phyloP scores from a whole-genome alignment of 306 rosid species.

The Lupinus albus region DNA sequence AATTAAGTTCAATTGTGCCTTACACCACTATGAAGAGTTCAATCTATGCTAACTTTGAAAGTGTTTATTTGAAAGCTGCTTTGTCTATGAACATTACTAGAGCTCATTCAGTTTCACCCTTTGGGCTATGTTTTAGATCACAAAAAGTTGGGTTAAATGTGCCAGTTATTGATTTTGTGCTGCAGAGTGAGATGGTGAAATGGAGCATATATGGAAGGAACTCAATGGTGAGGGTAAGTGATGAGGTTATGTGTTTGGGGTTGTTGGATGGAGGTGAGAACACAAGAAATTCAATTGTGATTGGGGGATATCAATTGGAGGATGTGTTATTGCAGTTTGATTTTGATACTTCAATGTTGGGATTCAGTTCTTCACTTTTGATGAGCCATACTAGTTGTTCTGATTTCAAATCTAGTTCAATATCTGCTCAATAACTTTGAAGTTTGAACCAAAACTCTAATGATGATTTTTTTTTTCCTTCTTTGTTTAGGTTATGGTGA shows the following conservation, averaged over 20 bases:
- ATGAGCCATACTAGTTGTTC: slow-evolving; percentile 50
- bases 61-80: slow-evolving; percentile 61
- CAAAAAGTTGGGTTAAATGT: slow-evolving; percentile 40
- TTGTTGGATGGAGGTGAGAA: slow-evolving; percentile 70
- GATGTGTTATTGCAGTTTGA: slow-evolving; percentile 67
- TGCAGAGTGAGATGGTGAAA: slow-evolving; percentile 83
- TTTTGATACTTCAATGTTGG: slow-evolving; percentile 62
- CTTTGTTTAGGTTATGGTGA: slow-evolving; percentile 33
- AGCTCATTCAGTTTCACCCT: slow-evolving; percentile 56
- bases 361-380: slow-evolving; percentile 65
- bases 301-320: slow-evolving; percentile 80
- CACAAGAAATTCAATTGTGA: slow-evolving; percentile 48
- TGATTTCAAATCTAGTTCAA: slow-evolving; percentile 37
- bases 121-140: slow-evolving; percentile 58
- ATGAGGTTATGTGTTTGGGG: slow-evolving; percentile 64
- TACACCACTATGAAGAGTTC: slow-evolving; percentile 65
- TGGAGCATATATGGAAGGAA: slow-evolving; percentile 71
- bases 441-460: too few relatives aligned
- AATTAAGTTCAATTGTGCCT: slow-evolving; percentile 65
- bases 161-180: slow-evolving; percentile 60
- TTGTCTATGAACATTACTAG: slow-evolving; percentile 50
- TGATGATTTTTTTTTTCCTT: not conserved
- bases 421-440: slow-evolving; percentile 18
- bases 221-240: slow-evolving; percentile 62
- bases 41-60: slow-evolving; percentile 41